Evolutionary conservation across 768 basidiomycete species (phyloP).

Genomic region (Clitopilus passeckerianus): DNA sequence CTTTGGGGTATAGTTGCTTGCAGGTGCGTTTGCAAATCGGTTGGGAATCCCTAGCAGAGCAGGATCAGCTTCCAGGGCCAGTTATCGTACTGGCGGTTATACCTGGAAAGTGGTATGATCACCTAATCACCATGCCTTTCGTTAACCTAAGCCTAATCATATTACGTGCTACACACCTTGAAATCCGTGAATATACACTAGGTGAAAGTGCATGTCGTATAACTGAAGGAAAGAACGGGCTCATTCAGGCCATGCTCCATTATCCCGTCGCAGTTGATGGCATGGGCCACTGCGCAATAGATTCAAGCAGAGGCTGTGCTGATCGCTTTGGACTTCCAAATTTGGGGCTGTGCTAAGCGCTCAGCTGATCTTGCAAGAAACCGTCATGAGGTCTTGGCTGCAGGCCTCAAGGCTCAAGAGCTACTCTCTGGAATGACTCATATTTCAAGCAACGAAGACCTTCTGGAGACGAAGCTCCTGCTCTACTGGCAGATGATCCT

Average conservation of each 20-base stretch:
- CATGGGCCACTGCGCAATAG: not conserved
- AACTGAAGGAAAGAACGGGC: not conserved
- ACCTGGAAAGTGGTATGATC: conserved; percentile 58
- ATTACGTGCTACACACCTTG: conserved; percentile 30
- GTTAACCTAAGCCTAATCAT: no score
- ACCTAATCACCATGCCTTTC: conserved; percentile 22
- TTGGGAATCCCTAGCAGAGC: conserved; percentile 42
- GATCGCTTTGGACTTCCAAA: not conserved
- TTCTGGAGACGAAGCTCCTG: no score
- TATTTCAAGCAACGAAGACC: no score
- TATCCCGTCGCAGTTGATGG: not conserved
- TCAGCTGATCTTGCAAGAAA: not conserved
- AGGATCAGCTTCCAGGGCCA: not conserved
- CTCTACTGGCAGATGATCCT: no score
- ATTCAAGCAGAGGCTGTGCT: not conserved
- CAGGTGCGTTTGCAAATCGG: conserved; percentile 43
- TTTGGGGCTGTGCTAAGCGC: not conserved
- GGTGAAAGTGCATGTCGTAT: conserved; percentile 23
- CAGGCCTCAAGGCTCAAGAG: not conserved
- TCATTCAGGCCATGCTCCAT: not conserved
- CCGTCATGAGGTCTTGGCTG: not conserved
- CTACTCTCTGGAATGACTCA: not conserved
- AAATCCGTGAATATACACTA: conserved; percentile 58
- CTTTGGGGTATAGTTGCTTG: conserved; percentile 26
- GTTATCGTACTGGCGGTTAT: conserved; percentile 5